These are phyloP conservation scores for Coemansia asiatica DNA, from an alignment of 192 early-diverging fungal genomes.

Conservation along the genomic window DNA sequence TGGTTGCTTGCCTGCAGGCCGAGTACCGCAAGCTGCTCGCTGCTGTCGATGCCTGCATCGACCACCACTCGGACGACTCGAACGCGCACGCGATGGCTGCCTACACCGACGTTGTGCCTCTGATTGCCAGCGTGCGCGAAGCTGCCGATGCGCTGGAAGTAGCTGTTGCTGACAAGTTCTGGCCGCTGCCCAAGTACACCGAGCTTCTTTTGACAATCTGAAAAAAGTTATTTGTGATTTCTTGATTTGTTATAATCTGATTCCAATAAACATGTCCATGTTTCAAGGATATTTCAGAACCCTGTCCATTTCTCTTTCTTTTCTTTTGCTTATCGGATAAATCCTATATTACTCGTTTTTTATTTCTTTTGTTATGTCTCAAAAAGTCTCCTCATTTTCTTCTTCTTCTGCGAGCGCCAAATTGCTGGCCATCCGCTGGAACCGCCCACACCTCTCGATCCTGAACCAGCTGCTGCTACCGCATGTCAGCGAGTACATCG, in stretches of 20 bases:
- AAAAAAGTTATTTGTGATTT: conserved; percentile 6
- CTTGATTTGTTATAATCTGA: too few relatives aligned
- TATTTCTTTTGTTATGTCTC: background rate
- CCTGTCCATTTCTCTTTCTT: conserved; percentile 5
- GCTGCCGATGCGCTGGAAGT: conserved; percentile 77
- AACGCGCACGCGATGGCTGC: conserved; percentile 70
- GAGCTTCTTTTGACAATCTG: conserved; percentile 81
- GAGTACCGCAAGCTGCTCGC: conserved; percentile 58
- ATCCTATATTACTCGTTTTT: conserved; percentile 5
- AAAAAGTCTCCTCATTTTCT: background rate
- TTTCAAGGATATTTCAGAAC: too few relatives aligned
- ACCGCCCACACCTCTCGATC: conserved; percentile 63
- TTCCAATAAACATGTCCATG: too few relatives aligned
- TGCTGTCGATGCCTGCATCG: conserved; percentile 58
- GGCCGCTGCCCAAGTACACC: conserved; percentile 96
- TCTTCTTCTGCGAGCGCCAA: conserved; percentile 10
- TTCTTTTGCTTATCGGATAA: background rate
- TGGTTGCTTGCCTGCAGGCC: conserved; percentile 61
- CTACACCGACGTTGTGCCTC: conserved; percentile 60
- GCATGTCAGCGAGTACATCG: conserved; percentile 76
- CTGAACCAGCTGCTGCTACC: conserved; percentile 92
- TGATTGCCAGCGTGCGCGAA: conserved; percentile 70
- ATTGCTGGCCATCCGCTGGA: conserved; percentile 49
- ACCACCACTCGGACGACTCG: conserved; percentile 54
- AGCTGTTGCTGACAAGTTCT: conserved; percentile 87